Base-by-base conservation (phyloP, 2,329 filamentous ascomycete species). In the Ascochyta lentis region DNA sequence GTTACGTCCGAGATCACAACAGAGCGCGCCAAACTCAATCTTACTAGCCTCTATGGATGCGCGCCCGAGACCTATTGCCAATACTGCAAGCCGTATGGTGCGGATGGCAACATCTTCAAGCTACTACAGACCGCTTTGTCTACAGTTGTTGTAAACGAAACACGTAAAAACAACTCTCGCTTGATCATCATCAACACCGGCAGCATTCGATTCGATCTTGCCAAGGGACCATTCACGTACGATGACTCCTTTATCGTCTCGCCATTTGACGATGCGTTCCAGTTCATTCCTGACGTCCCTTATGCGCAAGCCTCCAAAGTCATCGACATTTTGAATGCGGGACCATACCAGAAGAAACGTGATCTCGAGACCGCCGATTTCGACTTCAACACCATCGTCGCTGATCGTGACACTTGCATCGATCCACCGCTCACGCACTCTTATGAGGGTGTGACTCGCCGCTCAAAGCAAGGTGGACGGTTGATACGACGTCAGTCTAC, bases 111-210 rank as follows among this genome's bases (percentile, higher is more conserved):
- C 70, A 82, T 88, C 65, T 88, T 82, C 69, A 77, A 77, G 19
- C 74, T 86, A 8, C 72, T 87, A 2, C 67, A 78, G 8, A 80
- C 77, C 0, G 84, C 84, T 3, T 72, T 86, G 8, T 75, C 81
- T 6, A 77, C 77, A 0, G 75, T 80, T 1, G 81, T 88, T 2
- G 75, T 86, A 29, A 86, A 83, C 60, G 63, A 80, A 38, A 77
- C 78, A 15, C 79, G 83, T n/a, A 74, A 77, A 35, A 74, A 80
- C 50, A 79, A 74, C 24, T 76, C 85, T 1, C 80, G 86, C 27
- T 75, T 87, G 40, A 81, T 88, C 56, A 79, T 87, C 58, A 79
- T 81, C 57, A 89, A 88, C 71, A 86, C 84, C 0, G 86, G 85
- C 24, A 79, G 78, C 29, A 79, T 88, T 23, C 82, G 86, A 2